Evolutionary conservation across 805 yeast species (phyloP).

Genomic region (Kazachstania kunashirensis): DNA sequence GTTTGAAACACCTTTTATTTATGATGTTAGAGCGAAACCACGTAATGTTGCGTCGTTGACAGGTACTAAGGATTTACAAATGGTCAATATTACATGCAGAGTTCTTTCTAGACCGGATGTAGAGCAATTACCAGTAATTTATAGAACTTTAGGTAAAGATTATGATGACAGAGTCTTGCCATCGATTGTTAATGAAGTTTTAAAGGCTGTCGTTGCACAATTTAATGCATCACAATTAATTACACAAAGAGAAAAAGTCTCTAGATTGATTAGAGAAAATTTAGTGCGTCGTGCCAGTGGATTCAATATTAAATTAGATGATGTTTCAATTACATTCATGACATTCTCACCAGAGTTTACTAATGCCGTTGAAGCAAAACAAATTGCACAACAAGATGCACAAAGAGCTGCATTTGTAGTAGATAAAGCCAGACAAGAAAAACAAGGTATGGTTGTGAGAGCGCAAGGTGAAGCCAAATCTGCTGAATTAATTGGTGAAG

Average conservation of each 20-base stretch:
- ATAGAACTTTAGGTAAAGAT: conserved; percentile 86
- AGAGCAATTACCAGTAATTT: conserved; percentile 67
- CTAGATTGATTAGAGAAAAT: conserved; percentile 82
- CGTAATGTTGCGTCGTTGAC: conserved; percentile 92
- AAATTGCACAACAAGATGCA: conserved; percentile 98
- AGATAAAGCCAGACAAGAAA: conserved; percentile 95
- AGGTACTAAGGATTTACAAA: conserved; percentile 96
- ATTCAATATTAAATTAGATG: conserved; percentile 83
- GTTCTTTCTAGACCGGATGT: conserved; percentile 86
- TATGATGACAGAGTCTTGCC: conserved; percentile 97
- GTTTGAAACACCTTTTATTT: conserved; percentile 85
- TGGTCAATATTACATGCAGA: conserved; percentile 99
- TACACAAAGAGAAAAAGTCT: conserved; percentile 97
- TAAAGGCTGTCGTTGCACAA: conserved; percentile 95
- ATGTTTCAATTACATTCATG: conserved; percentile 94
- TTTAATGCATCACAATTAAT: conserved; percentile 96
- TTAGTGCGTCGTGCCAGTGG: conserved; percentile 83
- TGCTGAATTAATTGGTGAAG: conserved; percentile 97
- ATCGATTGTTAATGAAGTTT: conserved; percentile 94
- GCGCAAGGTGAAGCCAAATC: conserved; percentile 98
- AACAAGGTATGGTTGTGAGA: conserved; percentile 91
- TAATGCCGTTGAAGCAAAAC: conserved; percentile 95
- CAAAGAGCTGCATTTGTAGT: conserved; percentile 96
- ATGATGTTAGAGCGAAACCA: conserved; percentile 95
- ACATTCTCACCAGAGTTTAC: conserved; percentile 97